phyloP scores from a whole-genome alignment of 345 rosid genomes.

The Eucalyptus shirleyi region DNA sequence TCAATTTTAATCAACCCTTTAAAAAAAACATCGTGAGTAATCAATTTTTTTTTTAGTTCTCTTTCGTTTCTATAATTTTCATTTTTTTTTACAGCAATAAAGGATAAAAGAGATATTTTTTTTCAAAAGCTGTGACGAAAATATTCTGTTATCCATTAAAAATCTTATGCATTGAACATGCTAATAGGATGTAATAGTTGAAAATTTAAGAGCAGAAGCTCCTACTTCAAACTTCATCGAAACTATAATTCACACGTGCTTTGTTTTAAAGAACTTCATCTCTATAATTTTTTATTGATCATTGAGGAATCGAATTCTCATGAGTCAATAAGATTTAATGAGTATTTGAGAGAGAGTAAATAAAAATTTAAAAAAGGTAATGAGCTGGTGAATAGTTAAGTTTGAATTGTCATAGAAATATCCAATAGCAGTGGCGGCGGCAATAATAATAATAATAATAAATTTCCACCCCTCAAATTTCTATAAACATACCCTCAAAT shows the following conservation, averaged over 20 bases:
- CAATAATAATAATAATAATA: not conserved
- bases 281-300: not conserved
- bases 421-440: fast-evolving
- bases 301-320: not conserved
- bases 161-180: no score
- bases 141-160: no score
- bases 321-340: not conserved
- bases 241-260: not conserved
- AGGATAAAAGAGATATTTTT: no score
- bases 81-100: no score
- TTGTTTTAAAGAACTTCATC: not conserved
- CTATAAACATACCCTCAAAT: not conserved
- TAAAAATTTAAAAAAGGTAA: no score
- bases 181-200: no score
- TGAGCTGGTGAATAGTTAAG: not conserved
- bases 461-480: not conserved
- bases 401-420: not conserved
- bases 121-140: no score
- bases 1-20: not conserved
- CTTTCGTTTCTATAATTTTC: no score
- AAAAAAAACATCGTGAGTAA: no score
- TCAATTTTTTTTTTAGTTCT: not conserved
- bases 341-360: not conserved
- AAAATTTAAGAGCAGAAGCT: no score
- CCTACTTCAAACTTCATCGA: not conserved